Base-by-base conservation (phyloP, 2,329 filamentous ascomycete species). In the Paecilomyces variotii region DNA sequence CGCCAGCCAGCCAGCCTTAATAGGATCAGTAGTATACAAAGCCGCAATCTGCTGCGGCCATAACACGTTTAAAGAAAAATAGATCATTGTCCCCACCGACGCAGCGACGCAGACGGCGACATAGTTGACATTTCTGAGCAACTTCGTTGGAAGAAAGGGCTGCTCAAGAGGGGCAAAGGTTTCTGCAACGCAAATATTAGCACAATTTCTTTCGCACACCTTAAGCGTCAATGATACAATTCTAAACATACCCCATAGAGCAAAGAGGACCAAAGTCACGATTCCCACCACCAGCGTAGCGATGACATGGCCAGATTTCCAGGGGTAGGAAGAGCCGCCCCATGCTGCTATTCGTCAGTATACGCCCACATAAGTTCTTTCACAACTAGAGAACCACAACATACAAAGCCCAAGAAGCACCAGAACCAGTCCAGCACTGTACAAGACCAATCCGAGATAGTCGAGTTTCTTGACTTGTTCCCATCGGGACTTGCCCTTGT, bases 401-500 rank as follows among this genome's bases (percentile, higher is more conserved):
- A 50, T 58, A 53, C 74, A 76, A 3, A 80, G 70, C 19, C 78
- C 78, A 53, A 80, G 63, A 51, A 80, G 68, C 60, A 79, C 73
- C 12, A 78, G 65, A 2, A 78, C 67, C 9, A 75, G 70, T 26
- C 79, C 78, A 12, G 68, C 64, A 11, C 73, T 62, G 63, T 75
- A 79, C 1, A 81, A 68, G 35, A 76, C 63, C 56, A 80, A 75
- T 30, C 79, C 79, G 45, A 78, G 57, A 60, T 70, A 78, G 64
- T 81, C 82, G 11, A 83, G 70, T 58, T 76, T 70, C 63, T 71
- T 75, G 51, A 78, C 61, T 63, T 75, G 71, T 61, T 77, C 67
- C 35, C 57, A 70, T 67, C 56, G 67, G 49, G 26, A 74, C 65
- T 61, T 60, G 7, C 52, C 55, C 39, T 59, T 60, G 59, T 79